phyloP scores from a whole-genome alignment of 495 filamentous ascomycete genomes.

The Monascus purpureus region DNA sequence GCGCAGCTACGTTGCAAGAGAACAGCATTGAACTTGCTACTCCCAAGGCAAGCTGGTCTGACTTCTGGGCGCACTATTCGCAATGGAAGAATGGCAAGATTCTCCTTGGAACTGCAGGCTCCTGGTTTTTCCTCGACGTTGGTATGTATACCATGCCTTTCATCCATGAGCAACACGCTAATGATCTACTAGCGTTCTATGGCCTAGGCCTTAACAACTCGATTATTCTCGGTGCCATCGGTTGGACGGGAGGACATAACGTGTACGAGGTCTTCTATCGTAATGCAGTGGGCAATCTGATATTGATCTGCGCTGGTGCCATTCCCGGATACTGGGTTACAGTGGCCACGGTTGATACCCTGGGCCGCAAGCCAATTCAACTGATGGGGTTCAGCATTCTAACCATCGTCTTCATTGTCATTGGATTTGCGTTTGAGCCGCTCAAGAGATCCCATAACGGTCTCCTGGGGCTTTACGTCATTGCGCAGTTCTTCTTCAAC shows the following conservation, averaged over 20 bases:
- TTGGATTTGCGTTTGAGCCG: conserved; percentile 51
- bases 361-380: conserved; percentile 74
- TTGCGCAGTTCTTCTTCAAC: conserved; percentile 85
- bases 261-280: conserved; percentile 54
- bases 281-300: conserved; percentile 59
- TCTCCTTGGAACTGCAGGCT: conserved; percentile 62
- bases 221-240: conserved; percentile 51
- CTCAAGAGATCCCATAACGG: conserved; percentile 28
- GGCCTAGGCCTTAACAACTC: conserved; percentile 68
- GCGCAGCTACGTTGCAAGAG: conserved; percentile 32
- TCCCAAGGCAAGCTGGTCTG: conserved; percentile 49
- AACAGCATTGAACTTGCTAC: conserved; percentile 29
- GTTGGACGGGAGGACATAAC: conserved; percentile 42
- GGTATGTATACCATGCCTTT: conserved; percentile 10
- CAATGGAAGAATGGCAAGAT: conserved; percentile 55
- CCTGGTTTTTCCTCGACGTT: conserved; percentile 68
- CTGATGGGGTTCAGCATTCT: conserved; percentile 60
- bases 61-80: conserved; percentile 50
- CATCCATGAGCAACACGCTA: conserved; percentile 3
- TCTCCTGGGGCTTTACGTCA: conserved; percentile 60
- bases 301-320: conserved; percentile 59
- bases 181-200: conserved; percentile 52
- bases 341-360: conserved; percentile 50
- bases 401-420: conserved; percentile 61
- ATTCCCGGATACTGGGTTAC: conserved; percentile 71